A percentile compares a stretch with the other conserved stretches of the same genome.
Conservation (phyloP, 805 yeast species). For the Barnettozyma wickerhamii region DNA sequence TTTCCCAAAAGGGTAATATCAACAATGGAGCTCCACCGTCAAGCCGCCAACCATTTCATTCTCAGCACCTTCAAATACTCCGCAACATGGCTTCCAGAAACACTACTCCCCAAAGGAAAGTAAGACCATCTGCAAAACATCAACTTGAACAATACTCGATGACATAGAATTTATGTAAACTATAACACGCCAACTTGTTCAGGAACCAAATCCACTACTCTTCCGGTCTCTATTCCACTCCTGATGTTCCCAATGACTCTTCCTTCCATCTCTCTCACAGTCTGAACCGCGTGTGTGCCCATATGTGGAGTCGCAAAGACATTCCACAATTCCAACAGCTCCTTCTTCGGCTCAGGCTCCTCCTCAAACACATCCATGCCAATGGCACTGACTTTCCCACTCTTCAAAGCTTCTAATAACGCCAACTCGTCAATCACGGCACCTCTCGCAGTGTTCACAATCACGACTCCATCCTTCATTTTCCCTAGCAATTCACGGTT, state of each 20-base stretch:
- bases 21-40: too few species aligned
- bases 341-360: slow-evolving; percentile 39
- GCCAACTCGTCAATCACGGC: slow-evolving; percentile 45
- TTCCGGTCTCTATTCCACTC: slow-evolving; percentile 38
- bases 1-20: too few species aligned
- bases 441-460: slow-evolving; percentile 58
- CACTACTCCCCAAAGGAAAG: too few species aligned
- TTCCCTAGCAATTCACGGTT: slow-evolving; percentile 34
- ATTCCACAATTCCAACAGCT: slow-evolving; percentile 28
- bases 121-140: too few species aligned
- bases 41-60: too few species aligned
- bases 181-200: too few species aligned
- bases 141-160: too few species aligned
- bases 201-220: slow-evolving; percentile 48
- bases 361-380: slow-evolving; percentile 55
- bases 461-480: slow-evolving; percentile 37
- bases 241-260: slow-evolving; percentile 39
- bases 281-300: slow-evolving; percentile 48
- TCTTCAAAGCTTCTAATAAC: slow-evolving; percentile 36
- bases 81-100: too few species aligned
- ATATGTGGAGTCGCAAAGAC: slow-evolving; percentile 53
- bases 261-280: slow-evolving; percentile 35
- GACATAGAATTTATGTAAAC: too few species aligned
- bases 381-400: slow-evolving; percentile 44
- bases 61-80: too few species aligned